A percentile compares a stretch with the other conserved stretches of the same genome.
phyloP scores from a whole-genome alignment of 1,139 yeast genomes.

The Candida sp. region DNA sequence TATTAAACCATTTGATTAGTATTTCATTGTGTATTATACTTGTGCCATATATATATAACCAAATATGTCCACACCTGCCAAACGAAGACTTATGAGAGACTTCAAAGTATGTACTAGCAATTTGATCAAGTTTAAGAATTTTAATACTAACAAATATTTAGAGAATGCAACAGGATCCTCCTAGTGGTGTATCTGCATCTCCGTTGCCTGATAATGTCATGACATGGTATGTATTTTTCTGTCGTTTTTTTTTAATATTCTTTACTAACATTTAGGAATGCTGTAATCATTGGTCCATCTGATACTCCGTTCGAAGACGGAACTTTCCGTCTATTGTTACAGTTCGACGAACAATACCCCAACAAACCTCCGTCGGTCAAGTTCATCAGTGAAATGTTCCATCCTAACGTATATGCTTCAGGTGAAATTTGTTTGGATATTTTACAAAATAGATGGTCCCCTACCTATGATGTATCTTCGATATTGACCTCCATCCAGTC shows the following conservation, averaged over 20 bases:
- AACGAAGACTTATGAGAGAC: conserved; percentile 98
- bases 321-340: conserved; percentile 80
- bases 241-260: too few species aligned
- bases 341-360: conserved; percentile 97
- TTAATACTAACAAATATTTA: conserved; percentile 18
- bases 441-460: conserved; percentile 96
- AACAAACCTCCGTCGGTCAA: conserved; percentile 94
- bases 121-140: not conserved
- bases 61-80: conserved; percentile 92
- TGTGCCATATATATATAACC: not conserved
- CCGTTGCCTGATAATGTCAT: conserved; percentile 96
- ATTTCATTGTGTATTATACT: not conserved
- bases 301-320: conserved; percentile 99
- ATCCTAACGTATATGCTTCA: conserved; percentile 93
- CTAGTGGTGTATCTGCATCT: conserved; percentile 96
- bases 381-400: conserved; percentile 93
- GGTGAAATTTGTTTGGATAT: conserved; percentile 97
- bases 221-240: conserved; percentile 56
- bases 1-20: not conserved
- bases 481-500: conserved; percentile 87
- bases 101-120: conserved; percentile 59
- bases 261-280: conserved; percentile 52
- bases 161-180: conserved; percentile 98
- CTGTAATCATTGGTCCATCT: conserved; percentile 96
- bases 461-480: conserved; percentile 98